Conservation (phyloP, 176 grass and related monocot genomes). For the Oryza nivara region DNA sequence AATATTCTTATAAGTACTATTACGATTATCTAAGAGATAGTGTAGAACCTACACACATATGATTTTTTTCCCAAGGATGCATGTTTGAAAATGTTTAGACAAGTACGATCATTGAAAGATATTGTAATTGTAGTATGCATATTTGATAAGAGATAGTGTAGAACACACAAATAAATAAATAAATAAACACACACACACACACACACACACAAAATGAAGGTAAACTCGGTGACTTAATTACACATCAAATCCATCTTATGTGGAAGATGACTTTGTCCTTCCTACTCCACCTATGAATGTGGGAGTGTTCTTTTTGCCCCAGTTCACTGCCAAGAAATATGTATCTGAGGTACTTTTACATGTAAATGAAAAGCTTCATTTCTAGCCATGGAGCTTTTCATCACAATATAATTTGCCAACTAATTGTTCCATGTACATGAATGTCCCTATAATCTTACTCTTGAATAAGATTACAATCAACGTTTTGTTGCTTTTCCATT, state of each 20-base stretch:
- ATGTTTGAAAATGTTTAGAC: no score
- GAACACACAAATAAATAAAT: no score
- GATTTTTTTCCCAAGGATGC: no score
- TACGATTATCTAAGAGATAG: no score
- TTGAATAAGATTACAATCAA: not conserved
- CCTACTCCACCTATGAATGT: slow-evolving; percentile 63
- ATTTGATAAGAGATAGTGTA: no score
- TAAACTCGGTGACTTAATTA: not conserved
- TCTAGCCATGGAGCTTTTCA: not conserved
- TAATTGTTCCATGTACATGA: not conserved
- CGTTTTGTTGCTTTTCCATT: not conserved
- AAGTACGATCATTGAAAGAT: no score
- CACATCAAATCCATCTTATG: not conserved
- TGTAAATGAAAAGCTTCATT: not conserved
- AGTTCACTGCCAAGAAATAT: slow-evolving; percentile 32
- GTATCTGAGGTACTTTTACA: slow-evolving; percentile 45
- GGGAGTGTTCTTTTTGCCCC: slow-evolving; percentile 45
- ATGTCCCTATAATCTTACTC: not conserved
- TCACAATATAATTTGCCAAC: not conserved
- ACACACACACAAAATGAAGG: no score
- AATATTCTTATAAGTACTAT: no score
- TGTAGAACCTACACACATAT: no score
- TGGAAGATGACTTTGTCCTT: slow-evolving; percentile 51
- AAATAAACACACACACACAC: no score
- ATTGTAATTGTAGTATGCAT: no score